A percentile compares a stretch with the other conserved stretches of the same genome.
These are phyloP conservation scores for Benincasa hispida DNA, from an alignment of 306 rosid genomes.

Conservation along the genomic window DNA sequence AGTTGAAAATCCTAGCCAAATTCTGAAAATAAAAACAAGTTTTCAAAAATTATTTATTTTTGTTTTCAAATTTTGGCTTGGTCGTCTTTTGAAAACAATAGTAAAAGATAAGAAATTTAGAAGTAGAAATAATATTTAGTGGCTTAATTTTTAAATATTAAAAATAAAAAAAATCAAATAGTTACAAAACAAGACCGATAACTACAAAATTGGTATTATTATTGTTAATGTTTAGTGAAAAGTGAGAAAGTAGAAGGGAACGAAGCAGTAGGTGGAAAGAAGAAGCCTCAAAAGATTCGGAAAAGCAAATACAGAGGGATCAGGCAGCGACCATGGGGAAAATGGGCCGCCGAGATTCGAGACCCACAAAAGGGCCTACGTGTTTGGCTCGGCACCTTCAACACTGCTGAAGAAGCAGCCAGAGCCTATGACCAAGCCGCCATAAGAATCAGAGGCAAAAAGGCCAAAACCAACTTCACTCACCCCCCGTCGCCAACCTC, in stretches of 20 bases:
- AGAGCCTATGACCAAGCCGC: constrained; percentile 78
- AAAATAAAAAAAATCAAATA: too few species aligned
- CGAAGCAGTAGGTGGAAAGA: background rate
- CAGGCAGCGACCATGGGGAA: constrained; percentile 95
- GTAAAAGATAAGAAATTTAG: too few species aligned
- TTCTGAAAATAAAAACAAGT: too few species aligned
- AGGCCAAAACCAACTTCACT: constrained; percentile 86
- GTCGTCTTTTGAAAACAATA: too few species aligned
- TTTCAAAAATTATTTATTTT: too few species aligned
- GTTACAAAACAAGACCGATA: too few species aligned
- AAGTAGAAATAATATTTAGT: too few species aligned
- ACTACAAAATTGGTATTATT: too few species aligned
- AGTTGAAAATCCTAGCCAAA: too few species aligned
- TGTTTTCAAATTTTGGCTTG: too few species aligned
- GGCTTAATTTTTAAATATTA: too few species aligned
- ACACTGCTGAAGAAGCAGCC: constrained; percentile 85
- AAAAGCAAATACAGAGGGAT: constrained; percentile 86
- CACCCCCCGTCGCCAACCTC: background rate
- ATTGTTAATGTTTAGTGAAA: background rate
- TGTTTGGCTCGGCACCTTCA: constrained; percentile 88
- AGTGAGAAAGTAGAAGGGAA: constrained; percentile 9
- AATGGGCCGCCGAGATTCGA: constrained; percentile 97
- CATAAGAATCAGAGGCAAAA: constrained; percentile 69
- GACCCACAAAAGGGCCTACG: constrained; percentile 87
- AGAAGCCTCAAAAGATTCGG: background rate